Conservation (phyloP, 148 eudicot species). For the Pharnaceum exiguum region DNA sequence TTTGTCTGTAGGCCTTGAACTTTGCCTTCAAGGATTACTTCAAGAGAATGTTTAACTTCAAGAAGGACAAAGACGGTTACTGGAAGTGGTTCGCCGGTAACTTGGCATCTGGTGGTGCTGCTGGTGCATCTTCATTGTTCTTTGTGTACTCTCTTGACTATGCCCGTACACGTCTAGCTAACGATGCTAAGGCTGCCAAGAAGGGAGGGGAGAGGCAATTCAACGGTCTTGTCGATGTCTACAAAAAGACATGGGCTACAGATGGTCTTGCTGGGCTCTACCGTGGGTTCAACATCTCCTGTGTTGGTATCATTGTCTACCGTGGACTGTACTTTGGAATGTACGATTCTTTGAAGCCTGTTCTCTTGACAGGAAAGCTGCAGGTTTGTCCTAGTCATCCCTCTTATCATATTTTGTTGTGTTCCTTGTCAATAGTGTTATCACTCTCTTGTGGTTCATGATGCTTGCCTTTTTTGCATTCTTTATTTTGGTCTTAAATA, state of each 20-base stretch:
- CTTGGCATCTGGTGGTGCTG: constrained; percentile 76
- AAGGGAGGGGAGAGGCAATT: constrained; percentile 71
- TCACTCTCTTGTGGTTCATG: no score
- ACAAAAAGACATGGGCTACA: constrained; percentile 49
- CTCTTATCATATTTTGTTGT: background rate
- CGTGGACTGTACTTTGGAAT: constrained; percentile 73
- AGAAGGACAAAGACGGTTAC: constrained; percentile 78
- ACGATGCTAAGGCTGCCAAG: constrained; percentile 67
- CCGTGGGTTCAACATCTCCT: constrained; percentile 79
- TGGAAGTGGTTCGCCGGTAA: constrained; percentile 87
- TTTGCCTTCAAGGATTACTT: constrained; percentile 83
- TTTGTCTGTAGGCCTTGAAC: constrained; percentile 52
- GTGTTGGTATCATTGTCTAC: constrained; percentile 72
- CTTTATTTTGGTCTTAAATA: no score
- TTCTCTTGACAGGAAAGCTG: constrained; percentile 52
- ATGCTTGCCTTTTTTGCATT: no score
- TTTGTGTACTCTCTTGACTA: constrained; percentile 69
- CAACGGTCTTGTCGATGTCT: constrained; percentile 63
- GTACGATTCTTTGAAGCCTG: constrained; percentile 72
- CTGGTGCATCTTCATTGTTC: constrained; percentile 62
- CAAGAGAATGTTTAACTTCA: constrained; percentile 73
- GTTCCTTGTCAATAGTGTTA: no score
- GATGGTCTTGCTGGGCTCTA: constrained; percentile 73
- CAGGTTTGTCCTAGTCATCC: constrained; percentile 31
- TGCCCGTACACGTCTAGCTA: constrained; percentile 69